Evolutionary conservation across 108 stramenopile genomes (phyloP), one percentile per base, ranked within the genome.

Genomic region (Seminavis robusta): DNA sequence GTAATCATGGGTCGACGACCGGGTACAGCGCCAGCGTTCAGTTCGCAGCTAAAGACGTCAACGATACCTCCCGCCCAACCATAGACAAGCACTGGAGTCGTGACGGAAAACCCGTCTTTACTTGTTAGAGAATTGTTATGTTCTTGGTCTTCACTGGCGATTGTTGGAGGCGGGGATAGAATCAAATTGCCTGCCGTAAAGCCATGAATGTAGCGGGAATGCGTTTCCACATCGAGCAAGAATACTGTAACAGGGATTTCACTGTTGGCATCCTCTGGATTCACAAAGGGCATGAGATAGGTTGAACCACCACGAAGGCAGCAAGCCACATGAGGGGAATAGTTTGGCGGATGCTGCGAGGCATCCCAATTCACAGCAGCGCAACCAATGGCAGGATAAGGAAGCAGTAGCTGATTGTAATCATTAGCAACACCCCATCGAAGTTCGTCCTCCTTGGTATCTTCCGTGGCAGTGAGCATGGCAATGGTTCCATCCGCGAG

Each of bases 241-340:
- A 77, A 63, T 5, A 69, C 61, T 8, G 62, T 40, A 9, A 58
- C 34, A 34, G 52, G 62, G 45, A 71, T 71, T n/a, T 50, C 59
- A 16, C 36, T 23, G 34, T 36, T 0, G 17, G 63, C 47, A 7
- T 56, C 61, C 17, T 37, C 39, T 7, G 32, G 10, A 20, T 13
- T 48, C 1, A 40, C 21, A 1, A 69, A 51, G 8, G 84, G 80
- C 1, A 86, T 63, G 1, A 81, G 51, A 31, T 71, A 86, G 25
- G 78, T 69, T 13, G 84, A 82, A 19, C 84, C 84, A 15, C 75
- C 78, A 28, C 84, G 60, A 8, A 82, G 51, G 52, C 84, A 82
- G 45, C 77, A 80, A 25, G 65, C 80, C n/a, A 77, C 4, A 73
- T 68, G 62, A 20, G 41, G 6, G n/a, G n/a, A n/a, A n/a, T n/a